Percentiles rank a stretch among this genome's conserved stretches.
Conservation (phyloP, 805 yeast species). For the Pichia pseudocactophila region DNA sequence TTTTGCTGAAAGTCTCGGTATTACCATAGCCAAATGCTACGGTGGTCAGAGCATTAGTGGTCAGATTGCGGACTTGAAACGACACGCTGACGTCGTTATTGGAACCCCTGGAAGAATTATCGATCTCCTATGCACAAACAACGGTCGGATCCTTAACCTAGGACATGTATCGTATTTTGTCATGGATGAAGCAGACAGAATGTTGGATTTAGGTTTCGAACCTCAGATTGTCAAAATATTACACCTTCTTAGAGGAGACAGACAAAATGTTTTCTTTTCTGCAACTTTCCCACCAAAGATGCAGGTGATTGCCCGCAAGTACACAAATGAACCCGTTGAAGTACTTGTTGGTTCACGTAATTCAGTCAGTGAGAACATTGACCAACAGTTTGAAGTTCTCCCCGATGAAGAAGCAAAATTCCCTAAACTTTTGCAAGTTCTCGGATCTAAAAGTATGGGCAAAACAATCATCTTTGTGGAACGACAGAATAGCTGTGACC, state of each 20-base stretch:
- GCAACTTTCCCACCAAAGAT: constrained; percentile 87
- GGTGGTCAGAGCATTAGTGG: constrained; percentile 82
- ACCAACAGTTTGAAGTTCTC: constrained; percentile 60
- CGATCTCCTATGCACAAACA: constrained; percentile 75
- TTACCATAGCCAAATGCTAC: constrained; percentile 69
- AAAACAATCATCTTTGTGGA: constrained; percentile 80
- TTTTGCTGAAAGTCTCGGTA: constrained; percentile 42
- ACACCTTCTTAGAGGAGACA: constrained; percentile 57
- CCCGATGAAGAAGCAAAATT: constrained; percentile 46
- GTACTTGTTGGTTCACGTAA: constrained; percentile 75
- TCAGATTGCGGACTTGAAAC: constrained; percentile 73
- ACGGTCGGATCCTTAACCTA: constrained; percentile 66
- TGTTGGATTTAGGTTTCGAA: constrained; percentile 96
- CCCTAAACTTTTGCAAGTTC: constrained; percentile 39
- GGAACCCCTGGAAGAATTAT: constrained; percentile 96
- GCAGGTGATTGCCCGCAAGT: constrained; percentile 62
- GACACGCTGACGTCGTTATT: constrained; percentile 71
- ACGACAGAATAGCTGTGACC: constrained; percentile 80
- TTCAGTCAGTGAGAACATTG: constrained; percentile 72
- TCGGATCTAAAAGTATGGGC: constrained; percentile 38
- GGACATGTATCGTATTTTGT: constrained; percentile 71
- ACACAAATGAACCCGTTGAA: constrained; percentile 58
- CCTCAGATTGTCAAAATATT: constrained; percentile 86
- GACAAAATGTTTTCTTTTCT: constrained; percentile 84
- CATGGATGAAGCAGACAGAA: constrained; percentile 91